Percentiles rank a stretch among this genome's conserved stretches.
Conservation (phyloP, 371 early-diverging fungal genomes). For the Apophysomyces sp. region DNA sequence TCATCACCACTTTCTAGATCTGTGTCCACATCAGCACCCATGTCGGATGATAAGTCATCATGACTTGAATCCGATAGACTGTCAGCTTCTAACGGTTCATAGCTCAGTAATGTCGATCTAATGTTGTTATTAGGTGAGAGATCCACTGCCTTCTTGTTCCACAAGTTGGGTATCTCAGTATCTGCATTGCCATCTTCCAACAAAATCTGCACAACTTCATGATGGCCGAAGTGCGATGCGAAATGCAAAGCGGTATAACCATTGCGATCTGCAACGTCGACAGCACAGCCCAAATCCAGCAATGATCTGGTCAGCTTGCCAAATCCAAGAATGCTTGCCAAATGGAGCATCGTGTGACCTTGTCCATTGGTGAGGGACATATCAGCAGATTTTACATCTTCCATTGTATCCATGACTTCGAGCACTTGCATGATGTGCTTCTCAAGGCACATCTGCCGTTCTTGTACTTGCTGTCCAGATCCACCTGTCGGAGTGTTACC, state of each 20-base stretch:
- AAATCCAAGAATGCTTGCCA: slow-evolving; percentile 42
- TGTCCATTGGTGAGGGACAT: slow-evolving; percentile 37
- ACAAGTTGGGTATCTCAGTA: slow-evolving; percentile 22
- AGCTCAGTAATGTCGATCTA: slow-evolving; percentile 13
- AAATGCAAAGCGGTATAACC: slow-evolving; percentile 26
- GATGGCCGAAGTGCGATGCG: slow-evolving; percentile 20
- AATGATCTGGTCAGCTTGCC: slow-evolving; percentile 17
- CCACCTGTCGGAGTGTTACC: slow-evolving; percentile 2
- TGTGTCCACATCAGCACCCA: slow-evolving; percentile 40
- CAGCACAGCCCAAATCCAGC: slow-evolving; percentile 30
- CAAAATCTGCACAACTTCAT: slow-evolving; percentile 19
- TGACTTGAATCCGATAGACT: slow-evolving; percentile 12
- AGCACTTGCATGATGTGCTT: slow-evolving; percentile 42
- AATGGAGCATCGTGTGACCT: slow-evolving; percentile 47
- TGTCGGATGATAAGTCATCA: slow-evolving; percentile 24
- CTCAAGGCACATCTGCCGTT: slow-evolving; percentile 22
- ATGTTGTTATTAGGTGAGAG: slow-evolving; percentile 18
- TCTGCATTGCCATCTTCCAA: slow-evolving; percentile 30
- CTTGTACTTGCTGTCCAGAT: slow-evolving; percentile 13
- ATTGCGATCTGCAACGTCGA: slow-evolving; percentile 32
- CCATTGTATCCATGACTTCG: slow-evolving; percentile 40
- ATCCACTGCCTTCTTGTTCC: slow-evolving; percentile 30
- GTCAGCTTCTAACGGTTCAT: slow-evolving; percentile 10
- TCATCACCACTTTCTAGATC: slow-evolving; percentile 7
- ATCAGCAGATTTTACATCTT: slow-evolving; percentile 31